Evolutionary conservation across 768 basidiomycete species (phyloP).

Genomic region (Lactarius akahatsu): DNA sequence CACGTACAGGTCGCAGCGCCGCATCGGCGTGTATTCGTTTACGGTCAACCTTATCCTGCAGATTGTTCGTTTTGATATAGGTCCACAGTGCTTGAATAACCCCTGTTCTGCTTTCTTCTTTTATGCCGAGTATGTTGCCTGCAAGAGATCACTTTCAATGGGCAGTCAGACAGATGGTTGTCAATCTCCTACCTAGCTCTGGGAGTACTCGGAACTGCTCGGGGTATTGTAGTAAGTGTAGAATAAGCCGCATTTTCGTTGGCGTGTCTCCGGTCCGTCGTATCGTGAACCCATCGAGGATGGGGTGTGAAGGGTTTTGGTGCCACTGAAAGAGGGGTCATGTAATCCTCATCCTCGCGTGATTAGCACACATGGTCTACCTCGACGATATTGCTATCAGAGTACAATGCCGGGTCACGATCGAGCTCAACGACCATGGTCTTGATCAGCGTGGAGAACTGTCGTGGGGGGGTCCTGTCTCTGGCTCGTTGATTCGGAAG

Average conservation of each 20-base stretch:
- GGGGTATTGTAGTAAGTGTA: constrained; percentile 84
- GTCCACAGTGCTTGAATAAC: constrained; percentile 87
- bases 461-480: constrained; percentile 62
- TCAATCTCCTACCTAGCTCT: constrained; percentile 58
- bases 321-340: constrained; percentile 53
- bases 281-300: constrained; percentile 84
- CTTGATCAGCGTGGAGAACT: constrained; percentile 85
- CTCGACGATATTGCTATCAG: constrained; percentile 88
- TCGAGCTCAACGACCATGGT: constrained; percentile 85
- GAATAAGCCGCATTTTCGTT: constrained; percentile 76
- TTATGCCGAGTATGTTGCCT: constrained; percentile 71
- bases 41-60: constrained; percentile 83
- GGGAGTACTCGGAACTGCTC: constrained; percentile 80
- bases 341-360: neutral
- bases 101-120: constrained; percentile 81
- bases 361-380: constrained; percentile 42
- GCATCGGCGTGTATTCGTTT: constrained; percentile 69
- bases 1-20: constrained; percentile 57
- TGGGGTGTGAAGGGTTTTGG: constrained; percentile 53
- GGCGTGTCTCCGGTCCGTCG: constrained; percentile 76
- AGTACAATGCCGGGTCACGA: constrained; percentile 74
- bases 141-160: neutral
- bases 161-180: neutral
- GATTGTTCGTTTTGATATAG: constrained; percentile 79
- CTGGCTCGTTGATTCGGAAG: constrained; percentile 59